phyloP scores from a whole-genome alignment of 352 stramenopile genomes.

The Lagenidium sp. region DNA sequence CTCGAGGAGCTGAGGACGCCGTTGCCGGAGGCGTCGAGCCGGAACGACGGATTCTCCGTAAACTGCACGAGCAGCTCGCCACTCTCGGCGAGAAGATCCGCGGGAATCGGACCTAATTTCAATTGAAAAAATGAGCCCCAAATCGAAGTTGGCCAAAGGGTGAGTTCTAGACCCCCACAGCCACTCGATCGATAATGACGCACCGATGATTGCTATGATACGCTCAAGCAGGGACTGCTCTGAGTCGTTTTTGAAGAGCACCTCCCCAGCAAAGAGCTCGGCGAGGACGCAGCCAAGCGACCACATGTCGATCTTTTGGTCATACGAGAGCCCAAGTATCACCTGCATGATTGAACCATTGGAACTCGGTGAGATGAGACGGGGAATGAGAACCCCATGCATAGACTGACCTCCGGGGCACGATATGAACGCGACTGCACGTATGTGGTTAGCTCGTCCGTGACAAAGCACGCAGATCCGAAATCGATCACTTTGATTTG shows the following conservation, averaged over 20 bases:
- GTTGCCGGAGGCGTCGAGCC: constrained; percentile 15
- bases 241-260: constrained; percentile 83
- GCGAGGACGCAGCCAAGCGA: constrained; percentile 83
- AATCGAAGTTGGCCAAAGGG: too few relatives aligned
- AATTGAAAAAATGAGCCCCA: too few relatives aligned
- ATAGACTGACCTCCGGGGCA: constrained; percentile 83
- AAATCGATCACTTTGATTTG: constrained; percentile 98
- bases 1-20: not conserved
- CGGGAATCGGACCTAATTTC: constrained; percentile 64
- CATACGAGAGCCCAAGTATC: constrained; percentile 92
- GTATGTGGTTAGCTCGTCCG: constrained; percentile 95
- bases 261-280: constrained; percentile 83
- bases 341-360: constrained; percentile 33
- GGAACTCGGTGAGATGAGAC: not conserved
- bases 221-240: constrained; percentile 90
- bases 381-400: not conserved
- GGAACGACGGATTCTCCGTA: constrained; percentile 44
- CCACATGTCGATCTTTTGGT: constrained; percentile 86
- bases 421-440: constrained; percentile 98
- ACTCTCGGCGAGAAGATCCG: constrained; percentile 35
- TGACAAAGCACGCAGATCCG: constrained; percentile 93
- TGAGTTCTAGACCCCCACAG: too few relatives aligned
- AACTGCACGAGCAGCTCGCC: constrained; percentile 49
- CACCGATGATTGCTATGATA: constrained; percentile 77
- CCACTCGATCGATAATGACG: constrained; percentile 1